These are phyloP conservation scores for Sinapis alba DNA, from an alignment of 441 rosid genomes.

Conservation along the genomic window DNA sequence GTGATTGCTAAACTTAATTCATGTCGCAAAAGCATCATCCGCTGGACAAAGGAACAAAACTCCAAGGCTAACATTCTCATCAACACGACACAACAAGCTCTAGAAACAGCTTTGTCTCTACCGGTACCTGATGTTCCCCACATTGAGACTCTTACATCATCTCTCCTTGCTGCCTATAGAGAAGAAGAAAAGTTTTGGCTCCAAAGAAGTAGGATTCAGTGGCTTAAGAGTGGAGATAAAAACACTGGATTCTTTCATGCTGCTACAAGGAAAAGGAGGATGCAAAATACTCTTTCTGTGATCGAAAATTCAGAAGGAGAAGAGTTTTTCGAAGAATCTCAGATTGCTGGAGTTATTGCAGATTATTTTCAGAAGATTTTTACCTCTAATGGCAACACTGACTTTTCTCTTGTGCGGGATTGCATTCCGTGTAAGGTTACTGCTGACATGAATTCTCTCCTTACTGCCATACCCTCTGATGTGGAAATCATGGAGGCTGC, in stretches of 20 bases:
- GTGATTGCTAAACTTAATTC: background rate
- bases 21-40: background rate
- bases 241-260: background rate
- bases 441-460: background rate
- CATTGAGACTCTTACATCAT: too few relatives aligned
- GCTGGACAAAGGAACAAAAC: background rate
- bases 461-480: background rate
- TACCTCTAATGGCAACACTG: background rate
- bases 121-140: too few relatives aligned
- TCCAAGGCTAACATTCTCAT: too few relatives aligned
- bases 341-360: background rate
- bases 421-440: background rate
- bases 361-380: too few relatives aligned
- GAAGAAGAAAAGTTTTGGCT: too few relatives aligned
- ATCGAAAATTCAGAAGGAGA: background rate
- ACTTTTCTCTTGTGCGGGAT: background rate
- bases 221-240: background rate
- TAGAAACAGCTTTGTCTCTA: too few relatives aligned
- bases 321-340: background rate
- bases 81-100: too few relatives aligned
- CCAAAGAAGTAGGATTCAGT: too few relatives aligned
- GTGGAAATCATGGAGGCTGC: background rate
- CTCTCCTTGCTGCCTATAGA: too few relatives aligned
- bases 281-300: background rate
- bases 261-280: background rate